Evolutionary conservation across 2,329 filamentous ascomycete genomes (phyloP).

Genomic region (Fusarium nisikadoi): DNA sequence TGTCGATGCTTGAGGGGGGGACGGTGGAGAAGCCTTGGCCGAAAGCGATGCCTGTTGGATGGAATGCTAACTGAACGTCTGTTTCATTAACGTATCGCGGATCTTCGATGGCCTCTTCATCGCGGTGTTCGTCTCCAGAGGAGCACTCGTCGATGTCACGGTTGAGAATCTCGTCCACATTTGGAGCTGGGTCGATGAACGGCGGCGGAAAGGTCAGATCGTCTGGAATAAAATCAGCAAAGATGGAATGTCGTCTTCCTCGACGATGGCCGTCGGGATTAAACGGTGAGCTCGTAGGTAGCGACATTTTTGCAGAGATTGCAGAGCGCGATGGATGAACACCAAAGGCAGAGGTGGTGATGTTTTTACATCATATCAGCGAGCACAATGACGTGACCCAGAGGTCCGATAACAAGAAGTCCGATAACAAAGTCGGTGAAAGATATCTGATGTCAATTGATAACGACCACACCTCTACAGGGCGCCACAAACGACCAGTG

Average conservation of each 20-base stretch:
- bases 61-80: constrained; percentile 36
- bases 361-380: not conserved
- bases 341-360: not conserved
- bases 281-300: constrained; percentile 17
- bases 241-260: constrained; percentile 34
- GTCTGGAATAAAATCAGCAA: constrained; percentile 36
- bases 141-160: constrained; percentile 40
- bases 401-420: not conserved
- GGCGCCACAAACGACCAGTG: not conserved
- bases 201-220: constrained; percentile 22
- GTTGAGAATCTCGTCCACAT: constrained; percentile 31
- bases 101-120: constrained; percentile 25
- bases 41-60: constrained; percentile 31
- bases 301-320: constrained; percentile 10
- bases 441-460: constrained; percentile 32
- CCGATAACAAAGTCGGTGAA: constrained; percentile 19
- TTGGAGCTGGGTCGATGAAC: constrained; percentile 24
- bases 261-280: not conserved
- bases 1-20: constrained; percentile 24
- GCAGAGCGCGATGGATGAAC: not conserved
- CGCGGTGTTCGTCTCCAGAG: constrained; percentile 25
- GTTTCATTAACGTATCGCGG: not conserved
- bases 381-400: constrained; percentile 2
- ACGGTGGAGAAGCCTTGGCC: constrained; percentile 36
- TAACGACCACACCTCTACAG: constrained; percentile 15